Base-by-base conservation (phyloP, 208 protist genomes). In the Trypanosoma platydactyli region DNA sequence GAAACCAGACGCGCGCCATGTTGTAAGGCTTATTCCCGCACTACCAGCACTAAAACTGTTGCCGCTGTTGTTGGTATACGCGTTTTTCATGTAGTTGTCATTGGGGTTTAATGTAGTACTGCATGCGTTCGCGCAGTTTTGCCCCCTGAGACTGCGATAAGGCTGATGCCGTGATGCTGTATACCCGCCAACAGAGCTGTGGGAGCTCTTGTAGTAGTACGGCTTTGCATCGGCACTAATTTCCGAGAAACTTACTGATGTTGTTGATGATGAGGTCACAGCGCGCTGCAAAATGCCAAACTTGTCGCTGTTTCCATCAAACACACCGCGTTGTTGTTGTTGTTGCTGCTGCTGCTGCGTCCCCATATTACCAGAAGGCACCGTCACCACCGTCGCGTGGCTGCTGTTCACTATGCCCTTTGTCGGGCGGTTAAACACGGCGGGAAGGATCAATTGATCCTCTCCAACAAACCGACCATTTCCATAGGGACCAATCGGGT, bases 191-290 rank as follows among this genome's bases (percentile, higher is more conserved):
- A 0, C 35, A 22, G 45, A 33, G 48, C 22, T 65, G 11, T 49
- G 45, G n/a, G 59, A 29, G 51, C 68, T 75, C 40, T 81, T 79
- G 58, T 86, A 87, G 52, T 84, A 75, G 38, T 91, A 91, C 29
- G 84, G 81, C 55, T 87, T 69, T 6, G 84, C 84, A 52, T 88
- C 75, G 5, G 86, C 73, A 63, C 85, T 88, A 71, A 87, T 80
- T 40, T 74, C 65, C n/a, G 71, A 78, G 16, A 64, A 71, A 20
- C 15, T 25, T 1, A 69, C 65, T 5, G 64, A 76, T 0, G 49
- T 73, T 22, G 42, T 53, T 35, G 52, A 24, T 27, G 54, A 15
- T 15, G 41, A 0, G 4, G 49, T n/a, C 22, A 57, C 42, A 24
- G 55, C 56, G 0, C 65, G 54, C 22, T 56, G 44, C 30, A 48